Conservation (phyloP, 176 grass and related monocot species). For the Oryza australiensis region DNA sequence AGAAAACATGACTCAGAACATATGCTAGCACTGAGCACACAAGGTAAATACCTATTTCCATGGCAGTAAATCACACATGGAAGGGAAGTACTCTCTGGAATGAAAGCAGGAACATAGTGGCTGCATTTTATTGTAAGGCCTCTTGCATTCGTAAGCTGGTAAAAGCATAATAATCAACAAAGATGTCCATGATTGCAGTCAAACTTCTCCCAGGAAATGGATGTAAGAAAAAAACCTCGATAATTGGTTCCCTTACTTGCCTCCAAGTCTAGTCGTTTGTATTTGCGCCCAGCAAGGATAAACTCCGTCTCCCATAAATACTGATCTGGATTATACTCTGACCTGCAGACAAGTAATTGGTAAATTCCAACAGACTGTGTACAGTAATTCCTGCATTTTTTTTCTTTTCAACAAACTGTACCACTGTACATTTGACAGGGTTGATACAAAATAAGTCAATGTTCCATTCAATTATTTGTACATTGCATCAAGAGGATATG, state of each 20-base stretch:
- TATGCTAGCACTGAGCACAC: constrained; percentile 13
- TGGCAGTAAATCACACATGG: constrained; percentile 97
- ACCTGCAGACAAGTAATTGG: constrained; percentile 47
- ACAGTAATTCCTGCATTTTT: neutral
- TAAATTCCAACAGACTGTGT: neutral
- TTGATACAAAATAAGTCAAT: constrained; percentile 2
- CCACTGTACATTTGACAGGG: neutral
- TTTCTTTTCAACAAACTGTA: neutral
- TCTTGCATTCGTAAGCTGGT: constrained; percentile 86
- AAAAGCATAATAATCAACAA: constrained; percentile 34
- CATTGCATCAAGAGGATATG: neutral
- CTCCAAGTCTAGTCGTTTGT: constrained; percentile 97
- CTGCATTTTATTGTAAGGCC: constrained; percentile 88
- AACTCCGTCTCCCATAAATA: constrained; percentile 97
- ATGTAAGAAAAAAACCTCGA: constrained; percentile 64
- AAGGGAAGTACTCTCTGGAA: constrained; percentile 67
- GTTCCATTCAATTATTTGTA: neutral
- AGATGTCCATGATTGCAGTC: constrained; percentile 9
- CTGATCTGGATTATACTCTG: constrained; percentile 92
- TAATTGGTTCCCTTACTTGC: constrained; percentile 91
- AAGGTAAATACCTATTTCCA: constrained; percentile 78
- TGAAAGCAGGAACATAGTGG: constrained; percentile 78
- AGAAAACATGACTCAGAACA: neutral
- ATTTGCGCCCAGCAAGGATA: constrained; percentile 73
- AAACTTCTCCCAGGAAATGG: constrained; percentile 41